phyloP scores from a whole-genome alignment of 2,329 filamentous ascomycete species.

The Xylaria arbuscula region DNA sequence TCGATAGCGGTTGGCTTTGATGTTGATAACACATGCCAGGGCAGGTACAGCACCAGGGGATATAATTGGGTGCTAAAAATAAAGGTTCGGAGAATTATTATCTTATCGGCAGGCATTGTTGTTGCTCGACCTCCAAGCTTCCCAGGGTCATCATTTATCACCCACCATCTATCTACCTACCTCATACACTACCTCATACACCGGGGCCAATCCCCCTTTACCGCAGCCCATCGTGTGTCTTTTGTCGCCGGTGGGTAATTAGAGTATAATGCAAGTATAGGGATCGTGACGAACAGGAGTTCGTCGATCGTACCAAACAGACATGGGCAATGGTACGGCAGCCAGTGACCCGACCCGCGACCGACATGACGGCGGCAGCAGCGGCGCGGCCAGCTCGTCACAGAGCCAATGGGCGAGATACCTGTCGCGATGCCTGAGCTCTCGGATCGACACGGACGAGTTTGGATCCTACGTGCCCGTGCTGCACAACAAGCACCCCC shows the following conservation, averaged over 20 bases:
- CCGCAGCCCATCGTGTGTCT: not conserved
- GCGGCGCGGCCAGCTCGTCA: conserved; percentile 38
- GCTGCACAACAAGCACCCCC: conserved; percentile 62
- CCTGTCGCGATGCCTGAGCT: conserved; percentile 60
- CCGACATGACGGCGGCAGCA: conserved; percentile 27
- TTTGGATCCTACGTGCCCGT: conserved; percentile 65
- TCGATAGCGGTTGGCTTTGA: not conserved
- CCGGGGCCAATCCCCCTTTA: not conserved
- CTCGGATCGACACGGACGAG: conserved; percentile 63
- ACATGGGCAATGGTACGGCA: conserved; percentile 40
- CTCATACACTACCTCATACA: not conserved
- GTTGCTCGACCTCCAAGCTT: conserved; percentile 10
- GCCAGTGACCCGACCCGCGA: conserved; percentile 24
- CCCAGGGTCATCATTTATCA: not conserved
- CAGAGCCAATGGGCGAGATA: conserved; percentile 62
- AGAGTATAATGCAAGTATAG: conserved; percentile 15
- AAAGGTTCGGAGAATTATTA: conserved; percentile 24
- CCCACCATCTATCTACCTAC: not conserved
- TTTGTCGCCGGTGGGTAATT: not conserved
- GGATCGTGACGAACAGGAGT: not conserved
- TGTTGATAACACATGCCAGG: not conserved
- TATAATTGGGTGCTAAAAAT: conserved; percentile 25
- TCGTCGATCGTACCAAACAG: conserved; percentile 32
- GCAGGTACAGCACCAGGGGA: too few relatives aligned
- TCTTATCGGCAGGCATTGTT: conserved; percentile 14